Base-by-base conservation (phyloP, 2,329 filamentous ascomycete genomes). In the Pseudocercospora fuligena region DNA sequence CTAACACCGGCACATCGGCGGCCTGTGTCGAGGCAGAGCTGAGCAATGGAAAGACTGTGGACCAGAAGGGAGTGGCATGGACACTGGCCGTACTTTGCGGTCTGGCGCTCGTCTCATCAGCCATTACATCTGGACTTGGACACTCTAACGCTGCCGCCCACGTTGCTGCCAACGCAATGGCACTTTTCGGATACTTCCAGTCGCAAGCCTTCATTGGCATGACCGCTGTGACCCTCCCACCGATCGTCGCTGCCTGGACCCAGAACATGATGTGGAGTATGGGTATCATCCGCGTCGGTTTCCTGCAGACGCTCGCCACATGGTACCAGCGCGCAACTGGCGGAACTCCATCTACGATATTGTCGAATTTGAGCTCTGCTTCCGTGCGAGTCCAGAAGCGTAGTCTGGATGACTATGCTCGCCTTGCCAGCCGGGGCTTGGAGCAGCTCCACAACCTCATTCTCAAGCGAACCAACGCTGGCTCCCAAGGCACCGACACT, bases 211-310 rank as follows among this genome's bases (percentile, higher is more conserved):
- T 97, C 80, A 85, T 97, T 74, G 94, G 94, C 70, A 90, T 97
- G 80, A 92, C 90, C 62, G 88, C 90, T 21, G 90, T 97, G 14
- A 84, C 86, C 54, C 86, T 97, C 62, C 94, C 94, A 9, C 94
- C 94, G 0, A 92, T 97, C 68, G 94, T 97, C 62, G 87, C 92
- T 75, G 87, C 94, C 0, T 98, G 94, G 94, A 97, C 94, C 1
- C 94, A 97, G 81, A 94, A 97, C 81, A 97, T 98, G 82, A 92
- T 96, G 78, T 98, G 94, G 94, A 96, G 91, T 76, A 95, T 98
- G 92, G 94, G 94, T 73, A 93, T 98, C 74, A 97, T 98, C 74
- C 87, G 88, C 60, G 86, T 97, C 49, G 85, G 84, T n/a, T 97
- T 97, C 79, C 87, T 97, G 82, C 93, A 98, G 82, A 85, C 84